These are phyloP conservation scores for Solanum megistacrolobum DNA, from an alignment of 257 asterid genomes.

Conservation along the genomic window DNA sequence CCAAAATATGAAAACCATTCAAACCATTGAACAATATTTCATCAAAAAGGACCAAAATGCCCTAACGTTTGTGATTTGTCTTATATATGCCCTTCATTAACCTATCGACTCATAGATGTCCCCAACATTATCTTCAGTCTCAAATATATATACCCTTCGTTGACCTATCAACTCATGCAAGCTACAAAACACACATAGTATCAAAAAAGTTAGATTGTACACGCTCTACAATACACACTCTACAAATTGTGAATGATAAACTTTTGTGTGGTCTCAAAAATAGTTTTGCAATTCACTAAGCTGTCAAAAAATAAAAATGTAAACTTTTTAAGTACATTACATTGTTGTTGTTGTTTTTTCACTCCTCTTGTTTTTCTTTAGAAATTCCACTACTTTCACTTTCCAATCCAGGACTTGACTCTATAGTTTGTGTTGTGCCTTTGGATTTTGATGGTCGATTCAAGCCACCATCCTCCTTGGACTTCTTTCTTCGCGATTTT, in stretches of 20 bases:
- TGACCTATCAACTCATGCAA: background rate
- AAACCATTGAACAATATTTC: background rate
- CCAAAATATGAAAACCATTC: background rate
- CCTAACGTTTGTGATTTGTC: background rate
- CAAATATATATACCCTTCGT: background rate
- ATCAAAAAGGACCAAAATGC: background rate
- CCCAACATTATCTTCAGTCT: background rate
- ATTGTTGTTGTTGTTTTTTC: background rate
- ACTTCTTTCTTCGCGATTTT: slow-evolving; percentile 33
- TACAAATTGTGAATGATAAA: background rate
- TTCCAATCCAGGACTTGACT: background rate
- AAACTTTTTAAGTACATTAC: background rate
- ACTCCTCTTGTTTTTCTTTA: background rate
- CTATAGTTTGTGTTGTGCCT: slow-evolving; percentile 1
- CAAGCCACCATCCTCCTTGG: slow-evolving; percentile 28
- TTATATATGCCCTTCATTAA: background rate
- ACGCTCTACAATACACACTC: background rate
- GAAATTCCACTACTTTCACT: background rate
- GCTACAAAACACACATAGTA: background rate
- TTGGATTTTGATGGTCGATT: slow-evolving; percentile 11
- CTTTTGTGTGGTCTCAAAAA: background rate
- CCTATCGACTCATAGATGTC: background rate
- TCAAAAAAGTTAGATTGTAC: background rate
- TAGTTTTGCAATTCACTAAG: background rate
- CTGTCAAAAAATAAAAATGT: background rate